Base-by-base conservation (phyloP, 2,329 filamentous ascomycete species). In the Alternaria angustiovoidea region DNA sequence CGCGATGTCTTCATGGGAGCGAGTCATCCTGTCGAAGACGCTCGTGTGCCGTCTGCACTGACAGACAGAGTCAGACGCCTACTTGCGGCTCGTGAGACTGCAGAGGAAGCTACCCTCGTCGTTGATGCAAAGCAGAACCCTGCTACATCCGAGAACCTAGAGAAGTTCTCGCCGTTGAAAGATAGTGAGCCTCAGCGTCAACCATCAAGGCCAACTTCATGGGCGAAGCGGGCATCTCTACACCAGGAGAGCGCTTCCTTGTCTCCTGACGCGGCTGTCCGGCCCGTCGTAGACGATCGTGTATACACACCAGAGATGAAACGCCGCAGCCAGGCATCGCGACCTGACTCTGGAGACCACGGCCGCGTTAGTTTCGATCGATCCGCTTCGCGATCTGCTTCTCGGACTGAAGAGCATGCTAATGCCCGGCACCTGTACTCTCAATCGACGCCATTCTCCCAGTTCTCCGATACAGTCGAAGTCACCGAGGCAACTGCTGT, bases 401-500 rank as follows among this genome's bases (percentile, higher is more conserved):
- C 77, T 67, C 63, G 78, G 73, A 68, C 74, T 77, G 65, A 78
- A 30, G 77, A 79, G 53, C 76, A 78, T 59, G 75, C 74, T 16
- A 72, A 76, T 63, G 75, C 75, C 14, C 79, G 82, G 18, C 82
- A 84, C 44, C 79, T 83, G 11, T 84, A 81, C 28, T 73, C 83
- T 18, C 80, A 82, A 38, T 81, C 81, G 18, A 86, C 85, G 1
- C 81, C 81, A 0, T 83, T 83, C 51, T 70, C 86, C 75, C 57
- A 82, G 78, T 64, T 78, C 76, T 63, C 84, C 65, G 66, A 81
- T 43, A 86, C 84, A 1, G 84, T 86, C 11, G 87, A 90, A 74
- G 82, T 89, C 53, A 85, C 82, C 60, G 86, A 89, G 72, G 88
- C 87, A 9, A 87, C 81, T 42, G 86, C 86, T 11, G 81, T 90